phyloP scores from a whole-genome alignment of 2,329 filamentous ascomycete species.

The Phaeosphaeriaceae sp. region DNA sequence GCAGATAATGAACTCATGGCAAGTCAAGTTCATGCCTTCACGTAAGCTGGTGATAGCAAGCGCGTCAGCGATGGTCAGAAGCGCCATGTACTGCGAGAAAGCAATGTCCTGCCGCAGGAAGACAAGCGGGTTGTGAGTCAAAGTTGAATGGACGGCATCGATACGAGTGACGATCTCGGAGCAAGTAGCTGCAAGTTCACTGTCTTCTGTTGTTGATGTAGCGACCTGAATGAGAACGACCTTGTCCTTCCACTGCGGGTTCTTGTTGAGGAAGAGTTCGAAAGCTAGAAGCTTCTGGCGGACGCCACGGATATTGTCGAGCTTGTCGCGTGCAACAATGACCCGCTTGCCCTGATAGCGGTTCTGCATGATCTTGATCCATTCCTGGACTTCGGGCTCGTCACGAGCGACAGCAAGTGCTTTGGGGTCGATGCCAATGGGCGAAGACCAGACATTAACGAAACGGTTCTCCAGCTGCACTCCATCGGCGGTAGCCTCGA shows the following conservation, averaged over 20 bases:
- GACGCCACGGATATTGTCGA: slow-evolving; percentile 90
- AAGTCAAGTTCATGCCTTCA: slow-evolving; percentile 96
- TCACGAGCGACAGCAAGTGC: slow-evolving; percentile 75
- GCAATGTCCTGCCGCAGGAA: slow-evolving; percentile 95
- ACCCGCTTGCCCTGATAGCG: slow-evolving; percentile 87
- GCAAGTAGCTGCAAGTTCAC: slow-evolving; percentile 84
- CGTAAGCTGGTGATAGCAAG: slow-evolving; percentile 95
- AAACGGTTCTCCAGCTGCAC: slow-evolving; percentile 92
- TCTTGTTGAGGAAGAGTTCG: slow-evolving; percentile 92
- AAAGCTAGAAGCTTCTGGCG: slow-evolving; percentile 91
- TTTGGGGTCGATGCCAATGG: slow-evolving; percentile 89
- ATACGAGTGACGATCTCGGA: slow-evolving; percentile 95
- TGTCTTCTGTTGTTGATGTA: slow-evolving; percentile 86
- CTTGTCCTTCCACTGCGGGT: slow-evolving; percentile 86
- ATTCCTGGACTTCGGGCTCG: slow-evolving; percentile 75
- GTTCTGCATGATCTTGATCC: slow-evolving; percentile 81
- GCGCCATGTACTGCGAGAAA: slow-evolving; percentile 89
- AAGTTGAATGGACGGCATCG: slow-evolving; percentile 87
- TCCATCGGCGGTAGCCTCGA: slow-evolving; percentile 87
- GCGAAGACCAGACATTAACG: slow-evolving; percentile 82
- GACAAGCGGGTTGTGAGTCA: slow-evolving; percentile 90
- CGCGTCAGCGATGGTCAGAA: slow-evolving; percentile 87
- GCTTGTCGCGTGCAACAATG: slow-evolving; percentile 92
- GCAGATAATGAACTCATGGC: slow-evolving; percentile 91
- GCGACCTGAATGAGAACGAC: slow-evolving; percentile 94